Conservation (phyloP, 371 early-diverging fungal species). For the Mortierella sp. region DNA sequence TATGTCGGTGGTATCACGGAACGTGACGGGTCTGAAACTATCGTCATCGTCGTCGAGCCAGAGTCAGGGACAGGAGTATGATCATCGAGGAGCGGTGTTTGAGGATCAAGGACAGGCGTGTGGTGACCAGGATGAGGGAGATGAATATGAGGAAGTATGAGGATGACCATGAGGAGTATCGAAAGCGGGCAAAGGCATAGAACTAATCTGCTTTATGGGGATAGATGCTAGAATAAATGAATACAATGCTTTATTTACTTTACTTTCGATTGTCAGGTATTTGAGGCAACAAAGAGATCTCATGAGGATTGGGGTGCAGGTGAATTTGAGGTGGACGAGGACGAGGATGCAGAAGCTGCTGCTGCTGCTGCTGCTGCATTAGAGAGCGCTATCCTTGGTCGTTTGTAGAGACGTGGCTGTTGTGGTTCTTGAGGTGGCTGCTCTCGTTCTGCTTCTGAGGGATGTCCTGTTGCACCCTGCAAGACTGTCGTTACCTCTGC, state of each 20-base stretch:
- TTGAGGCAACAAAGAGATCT: too few species aligned
- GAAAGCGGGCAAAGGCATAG: conserved; percentile 31
- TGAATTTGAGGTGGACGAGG: conserved; percentile 1
- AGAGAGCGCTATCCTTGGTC: conserved; percentile 49
- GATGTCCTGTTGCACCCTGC: neutral
- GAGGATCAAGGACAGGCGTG: neutral
- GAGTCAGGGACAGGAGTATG: conserved; percentile 11
- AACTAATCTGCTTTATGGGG: too few species aligned
- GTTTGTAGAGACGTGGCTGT: conserved; percentile 29
- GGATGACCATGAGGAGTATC: conserved; percentile 32
- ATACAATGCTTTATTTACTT: neutral
- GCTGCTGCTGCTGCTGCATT: conserved; percentile 20
- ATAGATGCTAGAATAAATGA: neutral
- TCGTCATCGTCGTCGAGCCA: conserved; percentile 28
- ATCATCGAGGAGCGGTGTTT: conserved; percentile 5
- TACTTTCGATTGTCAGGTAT: neutral
- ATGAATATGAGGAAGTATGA: too few species aligned
- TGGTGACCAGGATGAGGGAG: conserved; percentile 16
- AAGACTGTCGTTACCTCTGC: too few species aligned
- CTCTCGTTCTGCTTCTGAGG: too few species aligned
- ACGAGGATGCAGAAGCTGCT: neutral
- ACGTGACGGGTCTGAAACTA: conserved; percentile 42
- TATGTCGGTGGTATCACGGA: conserved; percentile 44
- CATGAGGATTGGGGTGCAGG: conserved; percentile 6
- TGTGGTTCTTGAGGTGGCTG: conserved; percentile 2